These are phyloP conservation scores for Bodo saltans DNA, from an alignment of 78 protist species.

Conservation along the genomic window DNA sequence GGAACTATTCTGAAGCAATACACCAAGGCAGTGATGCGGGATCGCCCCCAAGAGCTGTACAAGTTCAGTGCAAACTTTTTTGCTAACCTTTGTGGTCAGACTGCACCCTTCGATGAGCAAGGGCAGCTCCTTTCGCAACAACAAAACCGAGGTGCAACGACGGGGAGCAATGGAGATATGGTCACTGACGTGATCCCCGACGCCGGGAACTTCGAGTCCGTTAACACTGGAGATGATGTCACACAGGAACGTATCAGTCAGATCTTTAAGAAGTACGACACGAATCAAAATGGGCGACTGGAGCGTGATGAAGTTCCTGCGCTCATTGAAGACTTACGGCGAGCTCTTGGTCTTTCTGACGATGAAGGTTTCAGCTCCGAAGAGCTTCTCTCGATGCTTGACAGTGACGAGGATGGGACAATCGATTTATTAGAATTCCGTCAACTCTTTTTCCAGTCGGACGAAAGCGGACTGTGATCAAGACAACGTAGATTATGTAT, in stretches of 20 bases:
- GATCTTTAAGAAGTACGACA: neutral
- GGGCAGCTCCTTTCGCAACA: neutral
- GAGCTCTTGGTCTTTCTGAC: neutral
- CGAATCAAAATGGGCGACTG: neutral
- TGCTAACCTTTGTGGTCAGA: neutral
- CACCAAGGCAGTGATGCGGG: neutral
- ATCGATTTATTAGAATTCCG: neutral
- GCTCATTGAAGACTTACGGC: neutral
- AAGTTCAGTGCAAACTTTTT: neutral
- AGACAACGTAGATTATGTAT: no score
- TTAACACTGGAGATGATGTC: neutral
- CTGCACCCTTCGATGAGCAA: neutral
- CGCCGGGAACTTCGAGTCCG: neutral
- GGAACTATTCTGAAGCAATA: neutral
- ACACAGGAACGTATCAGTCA: no score
- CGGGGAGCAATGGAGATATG: neutral
- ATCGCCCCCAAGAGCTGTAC: neutral
- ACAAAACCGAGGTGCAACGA: neutral
- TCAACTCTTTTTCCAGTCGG: neutral
- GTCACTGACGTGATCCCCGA: neutral
- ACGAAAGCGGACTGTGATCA: no score
- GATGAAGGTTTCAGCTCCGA: neutral
- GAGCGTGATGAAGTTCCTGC: neutral
- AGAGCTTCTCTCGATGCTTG: neutral
- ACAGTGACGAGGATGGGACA: neutral